phyloP scores from a whole-genome alignment of 495 filamentous ascomycete genomes.

The Aspergillus taichungensis region DNA sequence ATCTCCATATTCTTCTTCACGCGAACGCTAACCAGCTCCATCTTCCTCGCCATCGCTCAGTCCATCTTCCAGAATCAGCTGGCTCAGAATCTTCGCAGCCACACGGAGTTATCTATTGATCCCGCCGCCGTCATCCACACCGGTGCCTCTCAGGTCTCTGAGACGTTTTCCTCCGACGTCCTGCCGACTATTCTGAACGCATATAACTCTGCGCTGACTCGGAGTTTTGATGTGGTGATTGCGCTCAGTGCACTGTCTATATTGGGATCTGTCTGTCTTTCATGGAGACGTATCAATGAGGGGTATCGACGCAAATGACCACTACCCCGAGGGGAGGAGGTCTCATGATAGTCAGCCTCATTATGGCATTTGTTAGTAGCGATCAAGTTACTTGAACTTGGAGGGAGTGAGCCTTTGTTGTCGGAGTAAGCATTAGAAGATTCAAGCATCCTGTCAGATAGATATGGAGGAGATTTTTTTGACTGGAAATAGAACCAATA shows the following conservation, averaged over 20 bases:
- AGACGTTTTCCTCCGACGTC: slow-evolving; percentile 26
- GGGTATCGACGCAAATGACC: too few relatives aligned
- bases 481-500: too few relatives aligned
- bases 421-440: too few relatives aligned
- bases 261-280: too few relatives aligned
- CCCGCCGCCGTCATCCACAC: slow-evolving; percentile 38
- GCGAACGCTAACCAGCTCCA: slow-evolving; percentile 56
- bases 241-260: slow-evolving; percentile 26
- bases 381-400: too few relatives aligned
- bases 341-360: too few relatives aligned
- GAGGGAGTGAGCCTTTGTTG: too few relatives aligned
- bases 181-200: slow-evolving; percentile 49
- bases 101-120: slow-evolving; percentile 36
- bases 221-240: slow-evolving; percentile 55
- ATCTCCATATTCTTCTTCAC: slow-evolving; percentile 53
- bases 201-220: slow-evolving; percentile 57
- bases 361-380: too few relatives aligned
- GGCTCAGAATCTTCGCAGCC: slow-evolving; percentile 37
- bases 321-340: too few relatives aligned
- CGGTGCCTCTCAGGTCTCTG: slow-evolving; percentile 54
- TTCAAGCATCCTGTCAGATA: too few relatives aligned
- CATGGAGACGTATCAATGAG: too few relatives aligned
- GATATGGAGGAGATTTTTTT: too few relatives aligned
- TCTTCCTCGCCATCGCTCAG: slow-evolving; percentile 64
- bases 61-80: slow-evolving; percentile 65